phyloP scores from a whole-genome alignment of 257 asterid species.

The Thymus mandschuricus region DNA sequence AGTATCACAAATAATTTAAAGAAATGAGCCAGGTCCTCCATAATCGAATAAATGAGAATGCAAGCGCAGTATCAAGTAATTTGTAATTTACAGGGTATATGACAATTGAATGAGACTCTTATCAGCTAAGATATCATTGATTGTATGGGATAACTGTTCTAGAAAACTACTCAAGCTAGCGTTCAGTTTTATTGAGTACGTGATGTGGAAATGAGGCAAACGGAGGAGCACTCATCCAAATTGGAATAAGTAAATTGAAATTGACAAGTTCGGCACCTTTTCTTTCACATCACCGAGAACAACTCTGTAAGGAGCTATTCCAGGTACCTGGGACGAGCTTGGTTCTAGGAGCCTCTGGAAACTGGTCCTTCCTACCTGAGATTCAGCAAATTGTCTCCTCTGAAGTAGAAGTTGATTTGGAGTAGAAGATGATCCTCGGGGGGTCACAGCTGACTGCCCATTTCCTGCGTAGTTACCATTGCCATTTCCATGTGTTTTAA shows the following conservation, averaged over 20 bases:
- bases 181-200: too few species aligned
- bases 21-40: too few species aligned
- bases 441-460: slow-evolving; percentile 47
- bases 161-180: too few species aligned
- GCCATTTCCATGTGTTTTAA: slow-evolving; percentile 52
- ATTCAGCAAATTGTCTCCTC: slow-evolving; percentile 78
- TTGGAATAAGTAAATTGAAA: slow-evolving; percentile 1
- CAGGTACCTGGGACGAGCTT: slow-evolving; percentile 81
- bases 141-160: too few species aligned
- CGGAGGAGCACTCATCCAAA: too few species aligned
- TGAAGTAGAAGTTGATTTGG: slow-evolving; percentile 70
- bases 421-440: slow-evolving; percentile 51
- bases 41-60: too few species aligned
- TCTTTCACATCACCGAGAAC: slow-evolving; percentile 88
- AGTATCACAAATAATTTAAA: not conserved
- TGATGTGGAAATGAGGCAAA: too few species aligned
- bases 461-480: slow-evolving; percentile 46
- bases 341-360: slow-evolving; percentile 91
- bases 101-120: too few species aligned
- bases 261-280: slow-evolving; percentile 54
- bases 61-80: too few species aligned
- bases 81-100: too few species aligned
- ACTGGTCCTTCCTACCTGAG: slow-evolving; percentile 87
- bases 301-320: slow-evolving; percentile 93
- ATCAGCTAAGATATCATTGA: too few species aligned